phyloP scores from a whole-genome alignment of 2,329 filamentous ascomycete genomes.

The Colletotrichum brevisporum region DNA sequence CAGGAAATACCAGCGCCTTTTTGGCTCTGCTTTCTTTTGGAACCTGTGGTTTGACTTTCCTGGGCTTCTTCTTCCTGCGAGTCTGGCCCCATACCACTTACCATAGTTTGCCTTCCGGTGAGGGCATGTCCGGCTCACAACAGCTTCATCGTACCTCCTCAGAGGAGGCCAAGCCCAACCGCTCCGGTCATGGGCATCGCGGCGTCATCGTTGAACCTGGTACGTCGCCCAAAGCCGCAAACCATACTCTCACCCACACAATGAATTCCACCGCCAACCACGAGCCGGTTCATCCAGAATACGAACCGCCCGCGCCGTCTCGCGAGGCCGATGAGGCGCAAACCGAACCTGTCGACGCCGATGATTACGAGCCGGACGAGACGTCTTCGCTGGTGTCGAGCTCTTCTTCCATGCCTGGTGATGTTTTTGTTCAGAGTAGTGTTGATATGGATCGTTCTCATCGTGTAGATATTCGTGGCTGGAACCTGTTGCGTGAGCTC shows the following conservation, averaged over 20 bases:
- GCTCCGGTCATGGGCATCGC: conserved; percentile 55
- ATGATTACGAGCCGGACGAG: conserved; percentile 72
- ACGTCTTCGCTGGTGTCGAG: conserved; percentile 85
- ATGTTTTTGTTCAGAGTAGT: conserved; percentile 69
- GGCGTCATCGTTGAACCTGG: conserved; percentile 70
- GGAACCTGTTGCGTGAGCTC: conserved; percentile 76
- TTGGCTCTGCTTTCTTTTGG: conserved; percentile 85
- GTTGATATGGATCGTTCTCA: conserved; percentile 82
- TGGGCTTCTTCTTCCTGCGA: conserved; percentile 87
- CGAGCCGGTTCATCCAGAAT: conserved; percentile 22
- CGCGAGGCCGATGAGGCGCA: conserved; percentile 43
- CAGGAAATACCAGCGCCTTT: conserved; percentile 85
- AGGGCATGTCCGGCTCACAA: conserved; percentile 47
- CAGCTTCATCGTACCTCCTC: conserved; percentile 58
- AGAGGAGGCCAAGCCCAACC: conserved; percentile 56
- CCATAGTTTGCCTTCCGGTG: conserved; percentile 64
- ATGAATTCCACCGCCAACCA: conserved; percentile 47
- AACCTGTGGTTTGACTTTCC: conserved; percentile 81
- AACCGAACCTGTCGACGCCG: conserved; percentile 47
- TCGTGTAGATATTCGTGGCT: conserved; percentile 91
- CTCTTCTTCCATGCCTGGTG: conserved; percentile 65
- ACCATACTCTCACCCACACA: background rate
- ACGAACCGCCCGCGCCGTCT: conserved; percentile 32
- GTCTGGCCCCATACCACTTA: conserved; percentile 77
- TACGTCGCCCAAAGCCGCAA: conserved; percentile 64